Base-by-base conservation (phyloP, 495 filamentous ascomycete genomes). In the Penicilliopsis zonata region DNA sequence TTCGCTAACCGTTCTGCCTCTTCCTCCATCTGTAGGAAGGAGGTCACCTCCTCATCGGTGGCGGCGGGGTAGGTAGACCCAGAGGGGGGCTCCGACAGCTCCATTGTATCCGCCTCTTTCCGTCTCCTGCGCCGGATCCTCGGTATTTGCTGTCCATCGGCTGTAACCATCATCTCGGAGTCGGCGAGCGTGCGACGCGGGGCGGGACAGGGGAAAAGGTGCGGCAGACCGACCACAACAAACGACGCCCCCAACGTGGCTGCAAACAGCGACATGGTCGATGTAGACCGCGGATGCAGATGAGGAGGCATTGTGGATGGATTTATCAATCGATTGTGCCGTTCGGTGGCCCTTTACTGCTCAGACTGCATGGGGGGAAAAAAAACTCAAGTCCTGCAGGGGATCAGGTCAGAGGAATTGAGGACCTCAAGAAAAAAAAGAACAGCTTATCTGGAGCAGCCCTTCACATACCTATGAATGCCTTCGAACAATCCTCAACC, bases 161-260 rank as follows among this genome's bases (percentile, higher is more conserved):
- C 56, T 22, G 59, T 59, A 30, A 67, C 50, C 18, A 61, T 54
- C 43, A 70, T 68, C 18, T 77, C 73, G 22, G 69, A 78, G 50
- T 88, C 81, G 43, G 80, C 76, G 38, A 76, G 76, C 19, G 76
- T 73, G 23, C 75, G 64, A 37, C 80, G 69, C n/a, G 80, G 80
- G 31, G 83, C 80, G 3, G 90, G 90, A 55, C 90, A 98, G 1
- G 90, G 90, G 28, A 98, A 69, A n/a, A 92, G 47, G 47, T 98
- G 90, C 16, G 90, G 90, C 31, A 94, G 65, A 25, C 72, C 82
- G 38, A 98, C 90, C 36, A 95, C 84, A 41, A 94, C 68, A 51
- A 98, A 92, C 41, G 80, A 84, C 14, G 83, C 73, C n/a, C 81
- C 63, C 21, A 95, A 69, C n/a, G 86, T 95, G n/a, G 79, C 82